Evolutionary conservation across 2,329 filamentous ascomycete genomes (phyloP).

Genomic region (Aspergillus persii): DNA sequence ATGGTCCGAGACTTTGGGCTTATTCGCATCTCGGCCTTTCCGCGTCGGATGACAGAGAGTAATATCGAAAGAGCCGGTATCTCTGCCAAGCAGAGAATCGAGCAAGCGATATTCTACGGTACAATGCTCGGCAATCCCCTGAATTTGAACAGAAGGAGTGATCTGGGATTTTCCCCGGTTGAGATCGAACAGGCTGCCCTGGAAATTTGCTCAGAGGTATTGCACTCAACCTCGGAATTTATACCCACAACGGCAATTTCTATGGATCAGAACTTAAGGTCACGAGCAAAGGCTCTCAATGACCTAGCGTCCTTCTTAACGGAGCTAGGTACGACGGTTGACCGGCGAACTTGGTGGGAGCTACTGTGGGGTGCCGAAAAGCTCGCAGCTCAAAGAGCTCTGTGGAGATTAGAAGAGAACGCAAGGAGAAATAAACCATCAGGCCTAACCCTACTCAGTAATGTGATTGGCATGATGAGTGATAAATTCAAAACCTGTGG

Average conservation of each 20-base stretch:
- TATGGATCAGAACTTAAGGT: constrained; percentile 75
- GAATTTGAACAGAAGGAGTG: constrained; percentile 70
- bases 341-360: constrained; percentile 69
- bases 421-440: constrained; percentile 59
- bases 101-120: constrained; percentile 93
- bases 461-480: constrained; percentile 73
- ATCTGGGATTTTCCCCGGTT: constrained; percentile 63
- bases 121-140: constrained; percentile 79
- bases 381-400: constrained; percentile 70
- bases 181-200: constrained; percentile 77
- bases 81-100: constrained; percentile 82
- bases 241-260: constrained; percentile 72
- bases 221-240: constrained; percentile 72
- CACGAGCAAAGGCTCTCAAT: constrained; percentile 69
- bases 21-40: constrained; percentile 51
- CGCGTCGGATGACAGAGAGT: constrained; percentile 43
- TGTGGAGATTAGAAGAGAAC: constrained; percentile 79
- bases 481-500: constrained; percentile 71
- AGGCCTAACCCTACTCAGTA: constrained; percentile 68
- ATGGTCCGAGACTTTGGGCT: constrained; percentile 59
- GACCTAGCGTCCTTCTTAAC: constrained; percentile 72
- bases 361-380: constrained; percentile 90
- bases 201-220: constrained; percentile 74
- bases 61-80: constrained; percentile 52
- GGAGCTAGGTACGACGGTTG: constrained; percentile 61